Conservation (phyloP, 306 rosid species). For the Malus orientalis region DNA sequence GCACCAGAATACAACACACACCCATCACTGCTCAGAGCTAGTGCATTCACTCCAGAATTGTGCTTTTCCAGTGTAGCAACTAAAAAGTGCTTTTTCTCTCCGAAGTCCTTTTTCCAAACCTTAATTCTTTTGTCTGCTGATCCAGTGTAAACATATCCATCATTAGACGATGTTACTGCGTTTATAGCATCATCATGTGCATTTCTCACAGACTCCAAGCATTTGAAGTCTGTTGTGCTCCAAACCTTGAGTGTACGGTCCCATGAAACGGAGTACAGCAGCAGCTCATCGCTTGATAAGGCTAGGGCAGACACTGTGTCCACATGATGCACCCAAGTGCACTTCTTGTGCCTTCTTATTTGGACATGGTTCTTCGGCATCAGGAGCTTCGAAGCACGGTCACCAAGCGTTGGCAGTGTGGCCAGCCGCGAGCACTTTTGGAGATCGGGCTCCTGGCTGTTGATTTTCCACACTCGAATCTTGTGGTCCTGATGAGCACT, state of each 20-base stretch:
- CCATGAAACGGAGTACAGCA: slow-evolving; percentile 85
- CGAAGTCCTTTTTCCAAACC: slow-evolving; percentile 52
- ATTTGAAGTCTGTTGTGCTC: slow-evolving; percentile 63
- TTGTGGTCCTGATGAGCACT: slow-evolving; percentile 88
- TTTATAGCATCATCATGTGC: slow-evolving; percentile 92
- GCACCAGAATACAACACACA: slow-evolving; percentile 72
- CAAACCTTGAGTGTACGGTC: slow-evolving; percentile 81
- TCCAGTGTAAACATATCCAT: slow-evolving; percentile 71
- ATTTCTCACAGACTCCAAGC: slow-evolving; percentile 60
- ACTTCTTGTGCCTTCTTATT: slow-evolving; percentile 71
- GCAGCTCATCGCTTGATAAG: slow-evolving; percentile 50
- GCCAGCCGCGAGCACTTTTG: slow-evolving; percentile 54
- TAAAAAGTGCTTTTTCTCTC: slow-evolving; percentile 40
- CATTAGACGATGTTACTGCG: slow-evolving; percentile 51
- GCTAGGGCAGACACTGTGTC: slow-evolving; percentile 81
- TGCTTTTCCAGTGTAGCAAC: slow-evolving; percentile 60
- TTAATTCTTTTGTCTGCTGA: slow-evolving; percentile 77
- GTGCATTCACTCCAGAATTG: slow-evolving; percentile 70
- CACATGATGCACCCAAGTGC: slow-evolving; percentile 92
- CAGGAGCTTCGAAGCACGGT: slow-evolving; percentile 51
- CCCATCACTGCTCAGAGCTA: slow-evolving; percentile 57
- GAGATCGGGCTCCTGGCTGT: slow-evolving; percentile 5
- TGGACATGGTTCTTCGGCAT: slow-evolving; percentile 63
- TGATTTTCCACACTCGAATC: slow-evolving; percentile 77
- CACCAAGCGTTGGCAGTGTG: slow-evolving; percentile 69